These are phyloP conservation scores for Stagonosporopsis cucurbitacearum DNA, from an alignment of 2,329 filamentous ascomycete species.

Conservation along the genomic window DNA sequence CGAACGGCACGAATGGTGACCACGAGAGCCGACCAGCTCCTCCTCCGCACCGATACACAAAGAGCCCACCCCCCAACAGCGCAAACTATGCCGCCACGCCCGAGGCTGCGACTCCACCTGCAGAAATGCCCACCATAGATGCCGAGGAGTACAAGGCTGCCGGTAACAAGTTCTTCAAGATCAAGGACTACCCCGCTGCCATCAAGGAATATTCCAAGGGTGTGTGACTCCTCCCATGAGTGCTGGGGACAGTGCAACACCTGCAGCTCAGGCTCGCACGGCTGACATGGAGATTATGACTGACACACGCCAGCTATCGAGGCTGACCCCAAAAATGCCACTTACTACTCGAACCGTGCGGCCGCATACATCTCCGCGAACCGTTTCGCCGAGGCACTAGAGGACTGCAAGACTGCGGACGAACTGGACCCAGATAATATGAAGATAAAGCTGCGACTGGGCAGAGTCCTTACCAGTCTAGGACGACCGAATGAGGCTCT, in stretches of 20 bases:
- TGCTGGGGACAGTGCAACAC: not conserved
- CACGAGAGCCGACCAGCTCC: constrained; percentile 65
- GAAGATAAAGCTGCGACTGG: constrained; percentile 87
- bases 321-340: constrained; percentile 81
- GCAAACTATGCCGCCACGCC: constrained; percentile 48
- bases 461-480: constrained; percentile 86
- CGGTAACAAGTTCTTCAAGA: constrained; percentile 97
- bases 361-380: constrained; percentile 91
- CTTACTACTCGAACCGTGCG: constrained; percentile 92
- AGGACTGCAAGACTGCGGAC: constrained; percentile 83
- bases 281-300: constrained; percentile 4
- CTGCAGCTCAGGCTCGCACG: not conserved
- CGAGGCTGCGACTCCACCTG: constrained; percentile 48
- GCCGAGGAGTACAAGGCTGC: constrained; percentile 90
- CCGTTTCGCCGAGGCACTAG: constrained; percentile 78
- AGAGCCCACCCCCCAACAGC: constrained; percentile 56
- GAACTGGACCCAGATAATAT: constrained; percentile 84
- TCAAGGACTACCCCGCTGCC: constrained; percentile 84
- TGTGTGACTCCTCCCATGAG: constrained; percentile 52
- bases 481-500: constrained; percentile 88
- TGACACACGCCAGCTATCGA: constrained; percentile 73
- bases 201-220: constrained; percentile 96
- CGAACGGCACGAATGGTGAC: constrained; percentile 56
- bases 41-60: constrained; percentile 70
- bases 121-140: constrained; percentile 66